These are phyloP conservation scores for Drechslerella dactyloides DNA, from an alignment of 2,329 filamentous ascomycete genomes.

Conservation along the genomic window DNA sequence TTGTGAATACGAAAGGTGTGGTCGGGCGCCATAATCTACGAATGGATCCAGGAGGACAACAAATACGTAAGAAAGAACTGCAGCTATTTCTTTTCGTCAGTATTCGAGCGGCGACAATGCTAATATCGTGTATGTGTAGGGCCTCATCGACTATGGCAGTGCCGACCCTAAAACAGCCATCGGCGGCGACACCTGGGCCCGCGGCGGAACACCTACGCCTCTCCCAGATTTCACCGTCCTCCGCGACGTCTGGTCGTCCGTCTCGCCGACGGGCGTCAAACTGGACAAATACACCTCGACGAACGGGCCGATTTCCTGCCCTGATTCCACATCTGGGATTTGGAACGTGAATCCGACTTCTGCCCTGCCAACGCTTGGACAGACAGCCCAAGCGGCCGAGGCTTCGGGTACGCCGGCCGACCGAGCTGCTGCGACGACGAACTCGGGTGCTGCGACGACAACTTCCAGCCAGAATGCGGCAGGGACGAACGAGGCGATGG, in stretches of 20 bases:
- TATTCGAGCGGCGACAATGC: not conserved
- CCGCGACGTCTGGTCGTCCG: slow-evolving; percentile 74
- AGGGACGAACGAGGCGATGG: slow-evolving; percentile 12
- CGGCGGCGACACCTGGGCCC: slow-evolving; percentile 66
- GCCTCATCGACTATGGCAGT: slow-evolving; percentile 76
- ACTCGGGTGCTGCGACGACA: slow-evolving; percentile 7
- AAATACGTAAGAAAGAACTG: slow-evolving; percentile 65
- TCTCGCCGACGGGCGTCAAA: slow-evolving; percentile 72
- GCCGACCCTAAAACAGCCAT: slow-evolving; percentile 63
- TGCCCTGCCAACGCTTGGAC: slow-evolving; percentile 72
- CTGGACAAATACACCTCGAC: slow-evolving; percentile 70
- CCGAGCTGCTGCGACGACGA: slow-evolving; percentile 50
- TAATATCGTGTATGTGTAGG: slow-evolving; percentile 6
- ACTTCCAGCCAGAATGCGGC: slow-evolving; percentile 21
- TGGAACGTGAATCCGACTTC: slow-evolving; percentile 78
- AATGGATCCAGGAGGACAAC: slow-evolving; percentile 87
- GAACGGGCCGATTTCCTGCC: slow-evolving; percentile 70
- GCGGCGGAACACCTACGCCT: slow-evolving; percentile 68
- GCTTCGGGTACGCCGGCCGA: slow-evolving; percentile 4
- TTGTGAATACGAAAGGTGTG: slow-evolving; percentile 57
- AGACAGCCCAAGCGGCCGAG: slow-evolving; percentile 56
- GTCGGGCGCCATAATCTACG: slow-evolving; percentile 84
- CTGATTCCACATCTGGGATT: slow-evolving; percentile 69
- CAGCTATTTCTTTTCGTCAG: too few species aligned
- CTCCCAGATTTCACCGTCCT: slow-evolving; percentile 79